phyloP scores from a whole-genome alignment of 331 rosid species.

The Quercus lobata region DNA sequence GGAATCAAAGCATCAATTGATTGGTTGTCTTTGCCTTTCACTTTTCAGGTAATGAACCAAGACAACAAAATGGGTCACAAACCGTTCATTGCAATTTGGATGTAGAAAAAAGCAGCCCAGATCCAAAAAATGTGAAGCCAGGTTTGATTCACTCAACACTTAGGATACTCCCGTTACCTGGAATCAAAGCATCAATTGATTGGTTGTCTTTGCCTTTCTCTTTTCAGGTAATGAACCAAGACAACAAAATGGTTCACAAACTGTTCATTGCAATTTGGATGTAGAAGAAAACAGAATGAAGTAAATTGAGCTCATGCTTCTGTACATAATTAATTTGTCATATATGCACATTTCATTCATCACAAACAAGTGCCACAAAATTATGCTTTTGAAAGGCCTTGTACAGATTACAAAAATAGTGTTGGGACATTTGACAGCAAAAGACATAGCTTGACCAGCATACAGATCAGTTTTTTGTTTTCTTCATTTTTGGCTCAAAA shows the following conservation, averaged over 20 bases:
- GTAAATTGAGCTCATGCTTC: not conserved
- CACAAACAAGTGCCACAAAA: not conserved
- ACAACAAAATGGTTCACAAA: slow-evolving; percentile 20
- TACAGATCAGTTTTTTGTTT: not conserved
- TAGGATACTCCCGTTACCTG: not conserved
- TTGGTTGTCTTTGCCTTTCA: slow-evolving; percentile 24
- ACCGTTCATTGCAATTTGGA: slow-evolving; percentile 20
- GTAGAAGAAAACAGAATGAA: slow-evolving; percentile 11
- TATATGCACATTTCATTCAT: not conserved
- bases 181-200: slow-evolving; percentile 16
- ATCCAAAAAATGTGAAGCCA: too few species aligned
- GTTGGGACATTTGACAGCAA: not conserved
- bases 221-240: slow-evolving; percentile 35
- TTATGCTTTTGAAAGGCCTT: not conserved
- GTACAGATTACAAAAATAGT: not conserved
- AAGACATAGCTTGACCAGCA: not conserved
- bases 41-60: slow-evolving; percentile 37
- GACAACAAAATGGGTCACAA: slow-evolving; percentile 19
- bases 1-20: slow-evolving; percentile 16
- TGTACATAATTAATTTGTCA: not conserved
- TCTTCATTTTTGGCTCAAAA: too few species aligned
- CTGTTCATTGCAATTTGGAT: slow-evolving; percentile 18
- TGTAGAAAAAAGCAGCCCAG: slow-evolving; percentile 3
- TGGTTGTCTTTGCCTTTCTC: slow-evolving; percentile 27
- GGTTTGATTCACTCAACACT: too few species aligned